Evolutionary conservation across 23 red algal genomes (phyloP).

Genomic region (Cyanidium caldarium): DNA sequence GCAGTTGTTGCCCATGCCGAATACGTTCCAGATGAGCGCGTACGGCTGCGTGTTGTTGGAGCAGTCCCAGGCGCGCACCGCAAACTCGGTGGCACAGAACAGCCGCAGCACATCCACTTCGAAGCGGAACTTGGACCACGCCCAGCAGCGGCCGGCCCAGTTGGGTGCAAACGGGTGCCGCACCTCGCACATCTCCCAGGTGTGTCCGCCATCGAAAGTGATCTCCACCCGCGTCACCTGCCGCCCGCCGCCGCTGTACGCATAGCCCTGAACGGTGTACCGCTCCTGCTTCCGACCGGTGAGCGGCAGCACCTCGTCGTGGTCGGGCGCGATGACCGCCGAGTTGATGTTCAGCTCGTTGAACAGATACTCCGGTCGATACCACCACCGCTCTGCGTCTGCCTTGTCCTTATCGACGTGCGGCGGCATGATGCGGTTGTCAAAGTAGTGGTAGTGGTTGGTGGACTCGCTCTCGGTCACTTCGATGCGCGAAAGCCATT

Average conservation of each 20-base stretch:
- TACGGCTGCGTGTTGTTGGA: slow-evolving; percentile 87
- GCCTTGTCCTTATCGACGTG: slow-evolving; percentile 76
- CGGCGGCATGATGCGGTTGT: slow-evolving; percentile 85
- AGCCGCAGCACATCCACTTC: not conserved
- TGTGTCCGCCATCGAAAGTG: slow-evolving; percentile 54
- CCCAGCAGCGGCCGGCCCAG: not conserved
- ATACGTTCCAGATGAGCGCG: slow-evolving; percentile 80
- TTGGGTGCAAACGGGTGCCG: slow-evolving; percentile 24
- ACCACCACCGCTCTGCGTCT: slow-evolving; percentile 84
- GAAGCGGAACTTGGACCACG: not conserved
- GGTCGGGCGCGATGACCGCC: slow-evolving; percentile 56
- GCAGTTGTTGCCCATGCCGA: slow-evolving; percentile 96
- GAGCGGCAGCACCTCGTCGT: slow-evolving; percentile 65
- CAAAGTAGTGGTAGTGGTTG: slow-evolving; percentile 80
- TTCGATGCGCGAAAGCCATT: slow-evolving; percentile 69
- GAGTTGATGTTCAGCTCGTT: slow-evolving; percentile 97
- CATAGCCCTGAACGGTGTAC: slow-evolving; percentile 87
- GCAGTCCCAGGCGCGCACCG: slow-evolving; percentile 69
- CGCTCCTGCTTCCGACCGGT: slow-evolving; percentile 18
- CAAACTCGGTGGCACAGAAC: slow-evolving; percentile 20
- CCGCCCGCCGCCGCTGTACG: slow-evolving; percentile 75
- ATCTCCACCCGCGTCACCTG: slow-evolving; percentile 89
- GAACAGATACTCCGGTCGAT: slow-evolving; percentile 80
- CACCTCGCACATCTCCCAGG: slow-evolving; percentile 47
- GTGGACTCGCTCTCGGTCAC: slow-evolving; percentile 45